These are phyloP conservation scores for Fusarium sambucinum DNA, from an alignment of 2,329 filamentous ascomycete genomes.

Conservation along the genomic window DNA sequence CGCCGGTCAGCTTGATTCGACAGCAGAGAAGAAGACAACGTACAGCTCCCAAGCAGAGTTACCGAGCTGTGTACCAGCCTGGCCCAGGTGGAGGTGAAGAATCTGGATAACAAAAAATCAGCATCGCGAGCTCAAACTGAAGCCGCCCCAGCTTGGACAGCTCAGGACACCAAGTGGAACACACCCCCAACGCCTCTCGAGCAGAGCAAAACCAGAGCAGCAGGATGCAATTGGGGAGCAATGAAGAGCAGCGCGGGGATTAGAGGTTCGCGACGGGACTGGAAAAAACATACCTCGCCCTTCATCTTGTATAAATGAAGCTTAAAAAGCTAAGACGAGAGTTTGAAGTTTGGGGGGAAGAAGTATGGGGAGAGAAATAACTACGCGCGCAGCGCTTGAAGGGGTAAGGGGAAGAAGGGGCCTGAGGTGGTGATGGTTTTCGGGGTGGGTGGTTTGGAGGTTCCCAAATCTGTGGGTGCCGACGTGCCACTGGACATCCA, in stretches of 20 bases:
- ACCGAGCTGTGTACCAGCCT: conserved; percentile 80
- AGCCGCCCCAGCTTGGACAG: conserved; percentile 16
- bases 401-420: conserved; percentile 47
- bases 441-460: conserved; percentile 50
- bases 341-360: conserved; percentile 36
- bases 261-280: neutral
- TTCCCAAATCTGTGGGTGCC: conserved; percentile 46
- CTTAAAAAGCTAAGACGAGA: conserved; percentile 40
- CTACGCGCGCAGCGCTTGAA: conserved; percentile 54
- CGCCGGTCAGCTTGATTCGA: conserved; percentile 42
- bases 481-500: conserved; percentile 35
- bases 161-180: conserved; percentile 42
- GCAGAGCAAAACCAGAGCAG: conserved; percentile 10
- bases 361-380: conserved; percentile 44
- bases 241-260: conserved; percentile 1
- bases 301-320: conserved; percentile 61
- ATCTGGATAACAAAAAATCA: conserved; percentile 58
- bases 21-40: conserved; percentile 53
- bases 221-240: conserved; percentile 7
- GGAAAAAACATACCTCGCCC: conserved; percentile 64
- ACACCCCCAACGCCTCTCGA: conserved; percentile 21
- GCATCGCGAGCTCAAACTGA: conserved; percentile 26
- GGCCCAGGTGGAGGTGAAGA: conserved; percentile 73
- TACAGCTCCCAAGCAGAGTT: conserved; percentile 84
- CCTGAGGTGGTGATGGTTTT: conserved; percentile 53